A percentile compares a stretch with the other conserved stretches of the same genome.
These are phyloP conservation scores for Podaxis sp. DNA, from an alignment of 768 basidiomycete genomes.

Conservation along the genomic window DNA sequence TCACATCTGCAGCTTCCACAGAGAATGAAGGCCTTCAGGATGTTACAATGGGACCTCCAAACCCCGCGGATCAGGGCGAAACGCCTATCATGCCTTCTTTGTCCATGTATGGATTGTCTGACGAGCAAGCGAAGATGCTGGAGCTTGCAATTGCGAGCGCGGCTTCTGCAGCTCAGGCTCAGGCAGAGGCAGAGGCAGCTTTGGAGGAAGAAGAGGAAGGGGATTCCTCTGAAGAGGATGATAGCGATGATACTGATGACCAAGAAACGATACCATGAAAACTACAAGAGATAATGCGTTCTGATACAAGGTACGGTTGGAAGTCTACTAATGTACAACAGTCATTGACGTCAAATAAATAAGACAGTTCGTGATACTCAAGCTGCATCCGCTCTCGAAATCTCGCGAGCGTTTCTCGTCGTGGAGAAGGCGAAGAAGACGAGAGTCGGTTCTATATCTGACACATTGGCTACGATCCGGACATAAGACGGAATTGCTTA, in stretches of 20 bases:
- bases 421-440: background rate
- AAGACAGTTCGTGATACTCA: background rate
- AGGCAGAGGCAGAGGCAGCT: constrained; percentile 77
- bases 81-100: constrained; percentile 37
- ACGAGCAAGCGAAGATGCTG: constrained; percentile 67
- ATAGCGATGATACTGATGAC: constrained; percentile 44
- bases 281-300: constrained; percentile 9
- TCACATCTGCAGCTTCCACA: constrained; percentile 17
- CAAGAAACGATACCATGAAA: constrained; percentile 18
- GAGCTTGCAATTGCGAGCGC: constrained; percentile 76
- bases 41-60: constrained; percentile 8
- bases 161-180: constrained; percentile 72
- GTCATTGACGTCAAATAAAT: constrained; percentile 12
- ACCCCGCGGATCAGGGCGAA: constrained; percentile 16
- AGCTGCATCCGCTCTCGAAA: background rate
- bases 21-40: constrained; percentile 20
- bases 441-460: constrained; percentile 2
- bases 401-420: constrained; percentile 1
- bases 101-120: constrained; percentile 70
- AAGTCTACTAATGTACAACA: constrained; percentile 14
- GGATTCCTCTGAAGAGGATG: constrained; percentile 41
- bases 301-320: constrained; percentile 13
- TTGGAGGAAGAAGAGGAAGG: constrained; percentile 69
- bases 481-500: background rate
- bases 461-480: background rate